Evolutionary conservation across 148 eudicot genomes (phyloP), one percentile per base, ranked within the genome.

Genomic region (Tetragonia tetragonoides): DNA sequence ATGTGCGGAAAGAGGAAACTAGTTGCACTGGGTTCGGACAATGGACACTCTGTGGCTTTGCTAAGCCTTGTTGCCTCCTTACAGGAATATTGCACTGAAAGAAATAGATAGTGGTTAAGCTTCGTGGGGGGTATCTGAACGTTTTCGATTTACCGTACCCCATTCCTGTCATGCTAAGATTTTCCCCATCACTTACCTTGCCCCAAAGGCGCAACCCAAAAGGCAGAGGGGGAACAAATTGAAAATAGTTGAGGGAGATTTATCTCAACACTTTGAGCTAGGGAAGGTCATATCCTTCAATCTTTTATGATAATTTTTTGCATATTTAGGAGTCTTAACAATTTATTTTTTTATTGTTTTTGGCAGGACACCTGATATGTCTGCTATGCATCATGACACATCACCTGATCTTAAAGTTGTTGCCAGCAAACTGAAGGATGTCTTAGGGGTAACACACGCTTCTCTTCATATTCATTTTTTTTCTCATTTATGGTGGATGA

Each of bases 321-420:
- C 38, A 63, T 40, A 11, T 63, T 28, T 60, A 14, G 14, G 67
- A 74, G 64, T 41, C 1, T 37, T 78, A 51, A 78, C 39, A 39
- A 10, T 24, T 61, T 39, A 10, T 24, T 61, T 39, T 62, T n/a
- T 53, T 37, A 39, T 54, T 39, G 10, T 17, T 75, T 71, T 66
- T 71, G 76, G 85, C 93, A 92, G 98, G 90, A 92, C 97, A 5
- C 95, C 95, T 6, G 87, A 80, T 47, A 94, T 92, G 97, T 90
- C 98, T 49, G 88, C 95, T 21, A 94, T 92, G 92, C 98, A 94
- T 80, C 95, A 90, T 46, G 98, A 94, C 85, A 83, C 88, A 38
- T 89, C 98, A 37, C 78, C 92, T 66, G 95, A 94, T 84, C 95
- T 94, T 72, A 90, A 87, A 81, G 87, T 89, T 47, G 95, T 94